Evolutionary conservation across 2,329 filamentous ascomycete genomes (phyloP), one percentile per base, ranked within the genome.

Genomic region (Didymella arachidicola): DNA sequence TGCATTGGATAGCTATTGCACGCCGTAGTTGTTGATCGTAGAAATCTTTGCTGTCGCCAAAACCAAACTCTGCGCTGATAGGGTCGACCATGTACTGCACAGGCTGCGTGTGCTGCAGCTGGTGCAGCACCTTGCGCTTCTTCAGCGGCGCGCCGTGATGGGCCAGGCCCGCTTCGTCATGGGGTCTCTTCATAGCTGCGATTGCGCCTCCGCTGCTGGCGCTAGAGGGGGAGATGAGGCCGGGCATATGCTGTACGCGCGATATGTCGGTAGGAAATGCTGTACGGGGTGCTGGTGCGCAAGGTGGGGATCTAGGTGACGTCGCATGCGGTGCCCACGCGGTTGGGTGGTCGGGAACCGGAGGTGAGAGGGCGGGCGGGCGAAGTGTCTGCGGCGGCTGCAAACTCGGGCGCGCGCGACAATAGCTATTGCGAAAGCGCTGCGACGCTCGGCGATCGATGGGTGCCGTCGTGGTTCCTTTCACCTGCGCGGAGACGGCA

Each of bases 21-120:
- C 84, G 81, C 46, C 81, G 77, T 59, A 89, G 77, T 65, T 87
- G 79, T 16, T 80, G 77, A 65, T 86, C 81, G 56, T 85, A 79
- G 54, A 83, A 81, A 49, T 79, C 75, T 41, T 83, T 82, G 74
- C 85, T 81, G 62, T 83, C 59, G 70, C 71, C 64, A 27, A 62
- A 66, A 32, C 57, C 53, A 34, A 71, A 64, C 26, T 75, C 73
- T 2, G 79, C 77, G 55, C 69, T 69, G 44, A 74, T 62, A 39
- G 72, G 72, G 43, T 78, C 76, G 57, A 60, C 57, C 30, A 74
- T 70, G 50, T 73, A 60, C 49, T 71, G 59, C 32, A 69, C 58
- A n/a, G 70, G 71, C 62, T 78, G 76, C 22, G 68, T 71, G 62
- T 78, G 70, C 39, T 68, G 71, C 16, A 78, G 65, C 48, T 69